Conservation (phyloP, 2,329 filamentous ascomycete species). For the Penicillium fuscoglaucum region DNA sequence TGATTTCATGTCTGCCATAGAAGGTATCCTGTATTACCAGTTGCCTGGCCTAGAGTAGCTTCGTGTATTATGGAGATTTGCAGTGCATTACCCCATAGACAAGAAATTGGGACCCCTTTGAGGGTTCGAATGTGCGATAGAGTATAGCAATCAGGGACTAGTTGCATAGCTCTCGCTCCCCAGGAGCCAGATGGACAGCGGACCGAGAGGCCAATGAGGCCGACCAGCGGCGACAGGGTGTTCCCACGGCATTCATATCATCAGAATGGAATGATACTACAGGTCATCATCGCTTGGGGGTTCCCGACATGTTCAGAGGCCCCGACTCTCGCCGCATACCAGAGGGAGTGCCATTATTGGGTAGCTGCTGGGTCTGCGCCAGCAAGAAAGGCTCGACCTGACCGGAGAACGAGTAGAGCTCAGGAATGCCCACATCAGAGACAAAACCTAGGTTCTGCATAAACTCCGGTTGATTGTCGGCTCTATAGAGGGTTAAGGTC, state of each 20-base stretch:
- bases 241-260: background rate
- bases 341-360: constrained; percentile 19
- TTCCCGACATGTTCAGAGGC: constrained; percentile 15
- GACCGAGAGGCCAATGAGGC: background rate
- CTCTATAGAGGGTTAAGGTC: constrained; percentile 20
- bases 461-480: constrained; percentile 39
- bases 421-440: constrained; percentile 39
- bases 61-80: too few relatives aligned
- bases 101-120: background rate
- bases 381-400: constrained; percentile 38
- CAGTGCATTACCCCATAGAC: background rate
- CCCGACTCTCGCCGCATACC: constrained; percentile 26
- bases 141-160: background rate
- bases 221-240: constrained; percentile 18
- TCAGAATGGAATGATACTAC: background rate
- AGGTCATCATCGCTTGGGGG: constrained; percentile 18
- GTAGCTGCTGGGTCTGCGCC: constrained; percentile 32
- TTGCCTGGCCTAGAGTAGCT: background rate
- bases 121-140: background rate
- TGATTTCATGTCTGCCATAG: background rate
- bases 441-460: constrained; percentile 43
- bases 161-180: background rate
- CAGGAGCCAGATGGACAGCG: background rate
- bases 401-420: constrained; percentile 37
- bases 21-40: background rate